Conservation (phyloP, 1,284 basidiomycete species). For the Omphalotus olearius region DNA sequence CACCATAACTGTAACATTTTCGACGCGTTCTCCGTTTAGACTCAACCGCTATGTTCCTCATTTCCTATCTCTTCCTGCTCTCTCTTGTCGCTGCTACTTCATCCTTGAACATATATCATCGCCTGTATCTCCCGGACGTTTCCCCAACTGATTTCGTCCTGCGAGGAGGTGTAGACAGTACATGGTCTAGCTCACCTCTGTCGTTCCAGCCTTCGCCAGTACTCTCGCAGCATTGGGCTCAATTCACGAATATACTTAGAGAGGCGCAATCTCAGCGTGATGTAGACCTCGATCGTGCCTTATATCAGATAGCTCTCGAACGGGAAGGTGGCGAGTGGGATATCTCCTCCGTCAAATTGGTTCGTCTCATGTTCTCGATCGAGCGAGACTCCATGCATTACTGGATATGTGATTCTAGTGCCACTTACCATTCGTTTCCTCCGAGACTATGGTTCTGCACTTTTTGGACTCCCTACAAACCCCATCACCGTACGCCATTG, state of each 20-base stretch:
- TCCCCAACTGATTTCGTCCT: slow-evolving; percentile 23
- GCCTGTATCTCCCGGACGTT: slow-evolving; percentile 17
- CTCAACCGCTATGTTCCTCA: slow-evolving; percentile 3
- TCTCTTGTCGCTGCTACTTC: slow-evolving; percentile 6
- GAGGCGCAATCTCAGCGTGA: slow-evolving; percentile 17
- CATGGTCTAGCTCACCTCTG: slow-evolving; percentile 21
- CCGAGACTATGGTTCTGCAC: slow-evolving; percentile 60
- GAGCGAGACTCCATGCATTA: slow-evolving; percentile 13
- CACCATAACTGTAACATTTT: background rate
- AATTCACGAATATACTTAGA: slow-evolving; percentile 36
- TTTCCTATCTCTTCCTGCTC: background rate
- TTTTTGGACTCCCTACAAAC: slow-evolving; percentile 33
- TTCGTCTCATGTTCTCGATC: slow-evolving; percentile 34
- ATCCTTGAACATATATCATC: slow-evolving; percentile 12
- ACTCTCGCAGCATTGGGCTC: slow-evolving; percentile 37
- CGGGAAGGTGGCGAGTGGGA: slow-evolving; percentile 55
- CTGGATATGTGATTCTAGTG: slow-evolving; percentile 38
- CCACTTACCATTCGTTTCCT: slow-evolving; percentile 46
- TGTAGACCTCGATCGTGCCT: slow-evolving; percentile 32
- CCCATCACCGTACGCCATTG: slow-evolving; percentile 50
- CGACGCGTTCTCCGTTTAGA: slow-evolving; percentile 1
- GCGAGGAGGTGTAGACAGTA: slow-evolving; percentile 31
- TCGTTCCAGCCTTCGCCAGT: slow-evolving; percentile 35
- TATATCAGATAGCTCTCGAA: slow-evolving; percentile 76
- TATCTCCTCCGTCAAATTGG: slow-evolving; percentile 68